Conservation (phyloP, 495 filamentous ascomycete species). For the Cercophora samala region DNA sequence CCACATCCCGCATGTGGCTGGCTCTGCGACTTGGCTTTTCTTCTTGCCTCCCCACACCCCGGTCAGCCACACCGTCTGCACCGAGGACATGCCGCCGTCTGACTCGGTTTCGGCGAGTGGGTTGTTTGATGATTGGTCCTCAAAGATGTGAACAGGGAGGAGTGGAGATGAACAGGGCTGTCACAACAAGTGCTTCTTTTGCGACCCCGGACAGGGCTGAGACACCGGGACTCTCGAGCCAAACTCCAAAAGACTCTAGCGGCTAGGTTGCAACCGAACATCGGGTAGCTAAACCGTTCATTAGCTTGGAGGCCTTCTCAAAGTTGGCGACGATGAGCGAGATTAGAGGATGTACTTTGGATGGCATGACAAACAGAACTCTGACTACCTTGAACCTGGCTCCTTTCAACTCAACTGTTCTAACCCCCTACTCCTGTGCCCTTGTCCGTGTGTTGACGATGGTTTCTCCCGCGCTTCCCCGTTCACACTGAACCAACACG, state of each 20-base stretch:
- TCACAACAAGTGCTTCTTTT: background rate
- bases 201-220: conserved; percentile 4
- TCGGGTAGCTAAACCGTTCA: background rate
- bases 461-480: no score
- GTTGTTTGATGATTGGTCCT: background rate
- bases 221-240: conserved; percentile 1
- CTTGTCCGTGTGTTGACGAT: no score
- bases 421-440: no score
- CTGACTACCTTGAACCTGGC: no score
- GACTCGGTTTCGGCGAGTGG: background rate
- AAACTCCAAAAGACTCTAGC: background rate
- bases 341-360: background rate
- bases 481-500: no score
- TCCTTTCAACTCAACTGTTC: no score
- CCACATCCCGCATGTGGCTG: conserved; percentile 3
- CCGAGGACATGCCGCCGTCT: background rate
- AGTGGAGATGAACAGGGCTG: background rate
- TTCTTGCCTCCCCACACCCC: background rate
- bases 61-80: background rate
- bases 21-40: conserved; percentile 4
- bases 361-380: no score
- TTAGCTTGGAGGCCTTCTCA: background rate
- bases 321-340: background rate
- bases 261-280: background rate
- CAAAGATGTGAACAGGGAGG: background rate